Conservation (phyloP, 1,284 basidiomycete genomes). For the Anthracocystis panici-leucophaei region DNA sequence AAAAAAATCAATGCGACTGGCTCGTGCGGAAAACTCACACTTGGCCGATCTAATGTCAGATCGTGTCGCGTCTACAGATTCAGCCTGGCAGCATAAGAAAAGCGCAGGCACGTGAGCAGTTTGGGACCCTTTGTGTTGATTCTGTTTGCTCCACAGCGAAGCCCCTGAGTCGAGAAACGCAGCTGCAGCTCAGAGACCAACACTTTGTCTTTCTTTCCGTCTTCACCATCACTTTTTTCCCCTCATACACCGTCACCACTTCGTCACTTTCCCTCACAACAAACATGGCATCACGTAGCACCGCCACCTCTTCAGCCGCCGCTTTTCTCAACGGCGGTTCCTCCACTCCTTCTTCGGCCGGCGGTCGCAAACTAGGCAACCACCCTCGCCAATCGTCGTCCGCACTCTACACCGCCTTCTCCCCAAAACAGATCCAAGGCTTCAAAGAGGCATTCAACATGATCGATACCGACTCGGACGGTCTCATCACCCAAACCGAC, state of each 20-base stretch:
- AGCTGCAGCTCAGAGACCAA: constrained; percentile 21
- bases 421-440: constrained; percentile 69
- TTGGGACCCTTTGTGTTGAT: not conserved
- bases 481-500: constrained; percentile 66
- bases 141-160: constrained; percentile 4
- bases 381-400: constrained; percentile 63
- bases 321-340: constrained; percentile 42
- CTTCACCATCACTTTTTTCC: not conserved
- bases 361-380: constrained; percentile 27
- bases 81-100: not conserved
- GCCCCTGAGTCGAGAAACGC: constrained; percentile 26
- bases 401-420: constrained; percentile 63
- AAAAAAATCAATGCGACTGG: not conserved
- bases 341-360: not conserved
- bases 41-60: not conserved
- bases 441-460: constrained; percentile 71
- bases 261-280: not conserved
- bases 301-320: constrained; percentile 37
- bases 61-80: not conserved
- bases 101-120: constrained; percentile 20
- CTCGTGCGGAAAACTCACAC: constrained; percentile 9
- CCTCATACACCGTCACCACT: not conserved
- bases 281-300: constrained; percentile 30
- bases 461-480: constrained; percentile 70
- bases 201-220: constrained; percentile 12